Conservation (phyloP, 2,329 filamentous ascomycete genomes). For the Trichoderma sp. region DNA sequence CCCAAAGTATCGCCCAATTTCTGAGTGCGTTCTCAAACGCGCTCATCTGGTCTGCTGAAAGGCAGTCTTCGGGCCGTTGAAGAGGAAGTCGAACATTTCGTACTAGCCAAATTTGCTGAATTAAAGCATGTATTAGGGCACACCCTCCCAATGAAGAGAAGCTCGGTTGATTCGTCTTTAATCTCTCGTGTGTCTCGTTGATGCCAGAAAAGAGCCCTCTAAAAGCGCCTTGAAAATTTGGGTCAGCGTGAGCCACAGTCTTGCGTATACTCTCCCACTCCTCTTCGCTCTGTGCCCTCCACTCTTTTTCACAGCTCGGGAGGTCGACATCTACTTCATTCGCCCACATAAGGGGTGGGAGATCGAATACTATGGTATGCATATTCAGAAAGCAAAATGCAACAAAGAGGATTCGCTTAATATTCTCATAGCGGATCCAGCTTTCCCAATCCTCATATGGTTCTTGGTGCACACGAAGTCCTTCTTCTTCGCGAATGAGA, state of each 20-base stretch:
- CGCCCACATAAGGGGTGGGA: not conserved
- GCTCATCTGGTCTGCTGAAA: not conserved
- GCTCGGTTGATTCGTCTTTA: not conserved
- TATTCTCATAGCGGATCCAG: not conserved
- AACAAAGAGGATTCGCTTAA: conserved; percentile 3
- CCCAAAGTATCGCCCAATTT: conserved; percentile 3
- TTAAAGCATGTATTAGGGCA: conserved; percentile 1
- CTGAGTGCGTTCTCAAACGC: conserved; percentile 1
- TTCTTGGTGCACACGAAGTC: not conserved
- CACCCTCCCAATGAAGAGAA: conserved; percentile 5
- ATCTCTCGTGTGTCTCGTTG: not conserved
- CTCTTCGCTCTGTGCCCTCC: not conserved
- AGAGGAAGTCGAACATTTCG: not conserved
- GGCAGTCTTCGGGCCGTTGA: not conserved
- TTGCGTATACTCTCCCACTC: not conserved
- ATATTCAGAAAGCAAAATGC: conserved; percentile 6
- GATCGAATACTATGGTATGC: conserved; percentile 10
- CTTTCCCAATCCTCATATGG: not conserved
- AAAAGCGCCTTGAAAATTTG: not conserved
- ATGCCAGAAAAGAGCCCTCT: not conserved
- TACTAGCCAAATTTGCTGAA: conserved; percentile 1
- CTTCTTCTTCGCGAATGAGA: not conserved
- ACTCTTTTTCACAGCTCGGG: conserved; percentile 4
- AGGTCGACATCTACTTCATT: not conserved
- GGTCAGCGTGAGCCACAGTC: not conserved